phyloP scores from a whole-genome alignment of 257 asterid species.

The Datura wrightii region DNA sequence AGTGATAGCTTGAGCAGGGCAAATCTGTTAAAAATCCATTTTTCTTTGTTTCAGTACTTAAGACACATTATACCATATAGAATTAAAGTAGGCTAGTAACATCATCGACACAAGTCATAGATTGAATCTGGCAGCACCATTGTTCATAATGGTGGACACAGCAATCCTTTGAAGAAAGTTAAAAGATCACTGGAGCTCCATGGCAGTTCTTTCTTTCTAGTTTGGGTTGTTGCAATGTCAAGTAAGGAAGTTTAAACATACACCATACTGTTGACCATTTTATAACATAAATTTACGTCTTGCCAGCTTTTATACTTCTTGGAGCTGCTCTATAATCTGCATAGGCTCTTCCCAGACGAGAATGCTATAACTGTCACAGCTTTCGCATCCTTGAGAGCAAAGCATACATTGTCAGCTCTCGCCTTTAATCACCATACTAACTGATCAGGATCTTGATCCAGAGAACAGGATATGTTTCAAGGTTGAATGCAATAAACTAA shows the following conservation, averaged over 20 bases:
- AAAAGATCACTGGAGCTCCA: neutral
- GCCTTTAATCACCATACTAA: constrained; percentile 11
- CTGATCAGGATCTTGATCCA: constrained; percentile 9
- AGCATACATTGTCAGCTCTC: constrained; percentile 4
- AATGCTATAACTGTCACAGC: neutral
- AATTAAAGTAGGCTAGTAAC: neutral
- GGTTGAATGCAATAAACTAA: neutral
- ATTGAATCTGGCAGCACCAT: neutral
- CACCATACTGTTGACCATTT: neutral
- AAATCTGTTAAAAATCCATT: constrained; percentile 51
- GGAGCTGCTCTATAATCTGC: constrained; percentile 15
- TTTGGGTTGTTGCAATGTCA: neutral
- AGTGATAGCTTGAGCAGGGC: constrained; percentile 97
- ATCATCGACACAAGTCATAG: neutral
- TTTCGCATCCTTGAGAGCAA: constrained; percentile 14
- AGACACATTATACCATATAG: neutral
- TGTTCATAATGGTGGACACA: neutral
- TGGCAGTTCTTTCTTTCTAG: constrained; percentile 15
- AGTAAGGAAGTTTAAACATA: neutral
- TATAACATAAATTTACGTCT: neutral
- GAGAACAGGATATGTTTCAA: neutral
- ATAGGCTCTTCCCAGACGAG: neutral
- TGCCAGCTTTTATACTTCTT: neutral
- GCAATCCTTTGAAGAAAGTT: constrained; percentile 10
- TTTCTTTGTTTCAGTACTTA: constrained; percentile 1